These are phyloP conservation scores for Rhynchospora tenuis DNA, from an alignment of 176 grass and related monocot genomes.

Conservation along the genomic window DNA sequence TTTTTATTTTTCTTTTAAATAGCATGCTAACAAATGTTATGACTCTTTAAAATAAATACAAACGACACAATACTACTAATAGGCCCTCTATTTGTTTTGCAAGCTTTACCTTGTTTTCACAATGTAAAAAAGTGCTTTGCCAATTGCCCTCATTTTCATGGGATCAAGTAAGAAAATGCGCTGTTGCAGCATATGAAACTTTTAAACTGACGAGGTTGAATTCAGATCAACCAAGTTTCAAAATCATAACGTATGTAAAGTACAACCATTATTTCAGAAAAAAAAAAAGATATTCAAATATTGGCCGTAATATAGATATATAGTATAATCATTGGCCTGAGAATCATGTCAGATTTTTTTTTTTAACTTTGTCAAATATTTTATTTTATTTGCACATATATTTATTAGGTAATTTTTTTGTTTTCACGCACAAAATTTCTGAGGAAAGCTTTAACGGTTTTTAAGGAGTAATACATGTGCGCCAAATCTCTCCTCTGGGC, in stretches of 20 bases:
- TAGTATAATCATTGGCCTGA: too few relatives aligned
- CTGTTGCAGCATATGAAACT: not conserved
- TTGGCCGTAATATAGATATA: too few relatives aligned
- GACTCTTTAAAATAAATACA: too few relatives aligned
- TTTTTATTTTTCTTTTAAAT: too few relatives aligned
- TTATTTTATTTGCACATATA: not conserved
- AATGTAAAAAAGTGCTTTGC: not conserved
- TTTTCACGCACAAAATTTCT: not conserved
- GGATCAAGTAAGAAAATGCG: not conserved
- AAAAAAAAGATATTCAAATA: not conserved
- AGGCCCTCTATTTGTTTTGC: too few relatives aligned
- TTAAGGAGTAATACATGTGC: not conserved
- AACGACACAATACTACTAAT: too few relatives aligned
- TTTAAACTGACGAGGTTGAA: not conserved
- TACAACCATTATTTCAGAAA: not conserved
- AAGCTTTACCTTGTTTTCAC: not conserved
- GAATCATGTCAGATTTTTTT: not conserved
- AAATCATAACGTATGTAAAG: not conserved
- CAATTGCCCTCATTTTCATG: not conserved
- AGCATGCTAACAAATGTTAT: too few relatives aligned
- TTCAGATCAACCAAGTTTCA: not conserved
- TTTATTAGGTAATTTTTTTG: not conserved
- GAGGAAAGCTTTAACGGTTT: not conserved
- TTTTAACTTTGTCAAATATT: not conserved
- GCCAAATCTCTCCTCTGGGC: not conserved